phyloP scores from a whole-genome alignment of 2,329 filamentous ascomycete genomes.

The Epichloe festucae region DNA sequence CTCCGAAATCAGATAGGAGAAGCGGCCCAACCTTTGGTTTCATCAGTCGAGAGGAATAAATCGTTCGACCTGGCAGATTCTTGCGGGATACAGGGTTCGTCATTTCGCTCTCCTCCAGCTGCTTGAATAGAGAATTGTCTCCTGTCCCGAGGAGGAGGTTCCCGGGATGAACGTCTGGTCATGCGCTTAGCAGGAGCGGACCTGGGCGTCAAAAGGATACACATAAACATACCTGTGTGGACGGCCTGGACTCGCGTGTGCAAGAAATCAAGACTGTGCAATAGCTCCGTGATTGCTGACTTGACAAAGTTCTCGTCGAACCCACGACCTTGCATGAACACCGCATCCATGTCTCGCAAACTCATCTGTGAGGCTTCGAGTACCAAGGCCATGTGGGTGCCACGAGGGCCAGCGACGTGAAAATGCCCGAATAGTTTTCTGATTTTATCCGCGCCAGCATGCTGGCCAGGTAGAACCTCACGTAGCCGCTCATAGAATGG shows the following conservation, averaged over 20 bases:
- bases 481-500: not conserved
- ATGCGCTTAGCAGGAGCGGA: too few species aligned
- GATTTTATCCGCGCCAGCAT: not conserved
- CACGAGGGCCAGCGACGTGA: not conserved
- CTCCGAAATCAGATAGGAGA: not conserved
- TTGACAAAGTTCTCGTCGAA: not conserved
- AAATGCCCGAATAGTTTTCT: not conserved
- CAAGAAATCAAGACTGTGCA: not conserved
- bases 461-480: not conserved
- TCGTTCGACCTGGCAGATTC: not conserved
- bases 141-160: not conserved
- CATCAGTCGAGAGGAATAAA: not conserved
- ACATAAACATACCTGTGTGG: not conserved
- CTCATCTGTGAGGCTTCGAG: not conserved
- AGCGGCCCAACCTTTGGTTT: conserved; percentile 3
- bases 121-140: not conserved
- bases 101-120: not conserved
- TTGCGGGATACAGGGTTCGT: not conserved
- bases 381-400: not conserved
- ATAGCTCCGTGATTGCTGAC: not conserved
- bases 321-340: not conserved
- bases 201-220: too few species aligned
- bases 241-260: not conserved
- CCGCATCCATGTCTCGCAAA: not conserved
- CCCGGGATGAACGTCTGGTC: not conserved